Percentiles rank a stretch among this genome's conserved stretches.
phyloP scores from a whole-genome alignment of 352 stramenopile genomes.

The Pythium aphanidermatum region DNA sequence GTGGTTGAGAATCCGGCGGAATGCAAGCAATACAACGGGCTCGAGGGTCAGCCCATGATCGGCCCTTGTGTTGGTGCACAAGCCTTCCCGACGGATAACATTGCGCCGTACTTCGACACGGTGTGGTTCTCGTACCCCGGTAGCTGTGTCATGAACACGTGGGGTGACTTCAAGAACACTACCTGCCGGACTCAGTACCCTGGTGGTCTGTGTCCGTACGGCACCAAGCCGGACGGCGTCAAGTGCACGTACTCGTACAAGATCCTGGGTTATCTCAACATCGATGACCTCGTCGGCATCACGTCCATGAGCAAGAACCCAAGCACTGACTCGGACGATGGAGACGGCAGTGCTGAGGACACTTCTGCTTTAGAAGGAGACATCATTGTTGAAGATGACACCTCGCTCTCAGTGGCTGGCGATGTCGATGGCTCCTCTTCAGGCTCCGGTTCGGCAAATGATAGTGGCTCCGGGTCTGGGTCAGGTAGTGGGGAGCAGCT shows the following conservation, averaged over 20 bases:
- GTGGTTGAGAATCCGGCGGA: slow-evolving; percentile 22
- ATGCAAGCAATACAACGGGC: slow-evolving; percentile 61
- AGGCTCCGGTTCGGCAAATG: slow-evolving; percentile 1
- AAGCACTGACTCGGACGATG: background rate
- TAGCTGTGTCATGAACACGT: slow-evolving; percentile 51
- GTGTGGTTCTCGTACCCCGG: slow-evolving; percentile 74
- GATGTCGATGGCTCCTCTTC: background rate
- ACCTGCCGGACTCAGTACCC: slow-evolving; percentile 27
- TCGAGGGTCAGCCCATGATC: slow-evolving; percentile 44
- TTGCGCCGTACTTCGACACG: slow-evolving; percentile 53
- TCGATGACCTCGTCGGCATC: slow-evolving; percentile 74
- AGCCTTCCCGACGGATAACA: slow-evolving; percentile 44
- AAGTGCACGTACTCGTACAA: slow-evolving; percentile 49
- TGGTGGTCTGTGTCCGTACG: slow-evolving; percentile 55
- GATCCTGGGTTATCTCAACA: slow-evolving; percentile 51
- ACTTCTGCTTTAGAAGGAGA: background rate
- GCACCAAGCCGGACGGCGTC: slow-evolving; percentile 38
- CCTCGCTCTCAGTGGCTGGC: background rate
- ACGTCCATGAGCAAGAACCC: slow-evolving; percentile 18
- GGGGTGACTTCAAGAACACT: slow-evolving; percentile 36
- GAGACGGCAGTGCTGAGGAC: slow-evolving; percentile 1
- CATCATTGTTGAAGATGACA: background rate
- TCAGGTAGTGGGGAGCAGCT: background rate
- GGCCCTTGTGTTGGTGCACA: slow-evolving; percentile 55
- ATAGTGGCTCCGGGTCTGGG: background rate